Base-by-base conservation (phyloP, 352 stramenopile genomes). In the Globisporangium yorkense region DNA sequence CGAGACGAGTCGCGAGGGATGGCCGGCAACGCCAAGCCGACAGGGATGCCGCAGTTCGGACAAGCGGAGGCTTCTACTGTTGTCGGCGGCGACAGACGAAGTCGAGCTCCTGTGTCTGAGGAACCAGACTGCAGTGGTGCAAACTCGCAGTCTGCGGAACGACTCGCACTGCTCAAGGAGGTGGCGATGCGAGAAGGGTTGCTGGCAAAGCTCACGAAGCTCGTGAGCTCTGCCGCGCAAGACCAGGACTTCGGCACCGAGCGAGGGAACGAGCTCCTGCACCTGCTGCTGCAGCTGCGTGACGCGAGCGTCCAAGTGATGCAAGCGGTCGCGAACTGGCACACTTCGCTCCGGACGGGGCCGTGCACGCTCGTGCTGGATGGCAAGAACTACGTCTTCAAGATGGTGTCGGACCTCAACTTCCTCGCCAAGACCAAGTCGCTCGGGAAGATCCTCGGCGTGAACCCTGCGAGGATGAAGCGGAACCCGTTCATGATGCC, bases 401-500 rank as follows among this genome's bases (percentile, higher is more conserved):
- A 87, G 46, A 91, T 94, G 78, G 41, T 88, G 5, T 70, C 72
- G 9, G 84, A 94, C 60, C 69, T 92, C 21, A 88, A 94, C 51
- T 94, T 94, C 56, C 59, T 94, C 2, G 73, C 78, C 2, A 59
- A 65, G 12, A 76, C 81, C 31, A 75, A 66, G 33, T 61, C 64
- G 5, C 65, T 94, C 4, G 68, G 74, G 3, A 49, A 70, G 2
- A 69, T 85, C 6, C 66, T 94, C 5, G 79, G 79, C 18, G 70
- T 94, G 21, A 74, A 82, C 18, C 62, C 78, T 9, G 41, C 65
- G 1, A 67, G 59, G 2, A 87, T 94, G 79, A 75, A 75, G 53
- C 77, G 89, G 46, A 94, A 94, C 49, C 84, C 84, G 31, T 92
- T 94, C 63, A 94, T 94, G 82, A 88, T 89, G 74, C 80, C 84